Evolutionary conservation across 805 yeast species (phyloP), one percentile per base, ranked within the genome.

Genomic region (Saturnispora galanensis): DNA sequence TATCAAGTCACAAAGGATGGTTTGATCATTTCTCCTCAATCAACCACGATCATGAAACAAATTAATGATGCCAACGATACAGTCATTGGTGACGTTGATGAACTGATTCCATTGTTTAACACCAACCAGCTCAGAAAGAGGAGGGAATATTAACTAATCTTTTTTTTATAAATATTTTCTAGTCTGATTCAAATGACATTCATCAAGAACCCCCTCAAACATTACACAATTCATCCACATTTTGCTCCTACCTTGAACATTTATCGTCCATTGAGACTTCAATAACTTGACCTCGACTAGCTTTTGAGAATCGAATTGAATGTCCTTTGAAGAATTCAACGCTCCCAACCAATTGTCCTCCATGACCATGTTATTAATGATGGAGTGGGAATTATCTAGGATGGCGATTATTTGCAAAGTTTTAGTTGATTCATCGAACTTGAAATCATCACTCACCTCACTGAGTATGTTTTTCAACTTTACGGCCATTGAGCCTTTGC

Each of bases 71-170:
- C 47, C 5, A 50, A 50, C 40, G 47, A 46, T 39, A 38, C 51
- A 2, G 47, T 50, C 29, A 46, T 61, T 38, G 63, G 50, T 38
- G 54, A 52, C 31, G 32, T 59, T 2, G 71, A 69, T 2, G 62
- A 62, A 35, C 55, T 70, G 37, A 65, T 74, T 51, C 82, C 84
- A 12, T 68, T 79, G 48, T 77, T 76, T 56, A 68, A 70, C 33
- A 66, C 73, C 31, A 68, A 69, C 46, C 67, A 73, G 36, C 63
- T 79, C 50, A 73, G 84, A 56, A 79, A 79, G 60, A 70, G 84
- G 62, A 74, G 83, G 57, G 84, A 79, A 52, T 81, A 78, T 58
- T 78, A 59, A 59, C 18, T n/a, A 35, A n/a, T 18, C 10, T 12
- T 11, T 17, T n/a, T 33, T 26, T 49, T 46, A 60, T 17, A 62